A percentile compares a stretch with the other conserved stretches of the same genome.
Conservation (phyloP, 768 basidiomycete species). For the Boletus rubropictus region DNA sequence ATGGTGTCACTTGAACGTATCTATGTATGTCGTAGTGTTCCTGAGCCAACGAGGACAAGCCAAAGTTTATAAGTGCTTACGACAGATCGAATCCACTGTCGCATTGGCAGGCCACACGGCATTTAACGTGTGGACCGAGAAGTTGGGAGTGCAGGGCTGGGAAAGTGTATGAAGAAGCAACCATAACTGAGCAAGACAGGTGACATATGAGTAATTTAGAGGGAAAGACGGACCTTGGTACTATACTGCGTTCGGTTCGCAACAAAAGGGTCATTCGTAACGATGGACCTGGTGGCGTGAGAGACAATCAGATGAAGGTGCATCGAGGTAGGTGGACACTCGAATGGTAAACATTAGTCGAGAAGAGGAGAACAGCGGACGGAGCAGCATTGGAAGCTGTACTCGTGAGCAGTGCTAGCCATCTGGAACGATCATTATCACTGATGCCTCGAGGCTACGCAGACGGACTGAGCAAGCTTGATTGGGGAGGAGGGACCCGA, state of each 20-base stretch:
- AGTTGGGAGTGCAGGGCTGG: too few species aligned
- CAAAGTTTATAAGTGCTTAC: not conserved
- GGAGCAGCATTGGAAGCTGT: conserved; percentile 1
- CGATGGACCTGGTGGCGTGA: not conserved
- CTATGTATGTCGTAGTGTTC: too few species aligned
- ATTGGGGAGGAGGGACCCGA: conserved; percentile 16
- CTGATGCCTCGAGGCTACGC: conserved; percentile 27
- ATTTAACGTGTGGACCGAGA: too few species aligned
- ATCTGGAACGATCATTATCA: conserved; percentile 17
- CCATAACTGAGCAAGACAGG: not conserved
- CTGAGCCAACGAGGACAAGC: not conserved
- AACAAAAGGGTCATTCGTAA: conserved; percentile 6
- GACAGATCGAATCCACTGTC: too few species aligned
- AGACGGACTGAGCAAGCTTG: conserved; percentile 1
- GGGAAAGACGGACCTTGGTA: not conserved
- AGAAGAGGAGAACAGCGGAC: not conserved
- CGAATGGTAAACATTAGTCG: not conserved
- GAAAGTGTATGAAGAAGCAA: too few species aligned
- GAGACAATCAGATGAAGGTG: not conserved
- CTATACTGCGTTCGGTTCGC: not conserved
- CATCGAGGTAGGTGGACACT: too few species aligned
- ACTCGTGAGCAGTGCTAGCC: conserved; percentile 1
- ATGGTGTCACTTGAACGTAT: too few species aligned
- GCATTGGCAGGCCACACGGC: not conserved
- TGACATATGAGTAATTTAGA: not conserved